Evolutionary conservation across 345 rosid species (phyloP).

Genomic region (Cardamine occulta): DNA sequence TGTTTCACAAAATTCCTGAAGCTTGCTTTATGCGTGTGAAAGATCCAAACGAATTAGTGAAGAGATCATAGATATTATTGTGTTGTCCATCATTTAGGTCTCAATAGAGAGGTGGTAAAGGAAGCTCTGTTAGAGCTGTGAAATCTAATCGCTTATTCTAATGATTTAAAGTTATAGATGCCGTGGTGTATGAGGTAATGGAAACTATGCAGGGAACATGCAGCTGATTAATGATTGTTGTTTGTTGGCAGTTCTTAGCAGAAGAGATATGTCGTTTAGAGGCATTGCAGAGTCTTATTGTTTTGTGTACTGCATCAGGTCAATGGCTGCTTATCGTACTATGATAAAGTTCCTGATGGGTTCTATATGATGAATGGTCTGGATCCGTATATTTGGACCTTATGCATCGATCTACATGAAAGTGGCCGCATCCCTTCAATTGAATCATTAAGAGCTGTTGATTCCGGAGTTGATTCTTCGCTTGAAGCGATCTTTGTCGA

Average conservation of each 20-base stretch:
- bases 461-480: constrained; percentile 59
- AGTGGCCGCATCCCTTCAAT: constrained; percentile 91
- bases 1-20: background rate
- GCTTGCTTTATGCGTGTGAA: background rate
- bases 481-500: constrained; percentile 88
- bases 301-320: constrained; percentile 62
- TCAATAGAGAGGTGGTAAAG: constrained; percentile 8
- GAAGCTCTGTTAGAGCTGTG: constrained; percentile 23
- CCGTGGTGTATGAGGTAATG: background rate
- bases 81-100: background rate
- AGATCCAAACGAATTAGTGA: constrained; percentile 4
- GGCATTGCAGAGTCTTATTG: constrained; percentile 28
- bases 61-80: constrained; percentile 19
- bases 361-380: constrained; percentile 87
- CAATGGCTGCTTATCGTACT: constrained; percentile 93
- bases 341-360: constrained; percentile 94
- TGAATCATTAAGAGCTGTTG: constrained; percentile 79
- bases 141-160: constrained; percentile 14
- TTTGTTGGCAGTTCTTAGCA: constrained; percentile 23
- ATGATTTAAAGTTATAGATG: background rate
- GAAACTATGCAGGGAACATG: constrained; percentile 1
- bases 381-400: constrained; percentile 89
- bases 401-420: constrained; percentile 86
- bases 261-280: constrained; percentile 5
- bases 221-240: constrained; percentile 14